These are phyloP conservation scores for Gracilariopsis chorda DNA, from an alignment of 23 red algal genomes.

Conservation along the genomic window DNA sequence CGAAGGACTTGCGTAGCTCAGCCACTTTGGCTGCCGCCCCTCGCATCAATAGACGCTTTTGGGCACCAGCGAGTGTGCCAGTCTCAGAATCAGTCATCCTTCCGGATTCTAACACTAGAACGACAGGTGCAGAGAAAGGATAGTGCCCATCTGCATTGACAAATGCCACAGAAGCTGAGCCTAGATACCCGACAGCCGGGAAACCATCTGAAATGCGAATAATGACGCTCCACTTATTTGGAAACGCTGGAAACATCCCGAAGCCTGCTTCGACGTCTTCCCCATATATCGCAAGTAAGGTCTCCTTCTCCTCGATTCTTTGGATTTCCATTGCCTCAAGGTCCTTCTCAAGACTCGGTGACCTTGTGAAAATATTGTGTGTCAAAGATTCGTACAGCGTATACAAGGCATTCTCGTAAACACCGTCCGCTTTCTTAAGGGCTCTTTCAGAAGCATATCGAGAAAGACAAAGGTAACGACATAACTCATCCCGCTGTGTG, in stretches of 20 bases:
- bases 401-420: not conserved
- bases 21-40: constrained; percentile 38
- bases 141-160: constrained; percentile 45
- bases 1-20: not conserved
- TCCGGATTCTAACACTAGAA: not conserved
- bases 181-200: not conserved
- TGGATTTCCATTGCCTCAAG: not conserved
- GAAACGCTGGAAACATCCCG: constrained; percentile 16
- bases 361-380: not conserved
- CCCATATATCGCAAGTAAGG: constrained; percentile 36
- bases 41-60: constrained; percentile 45
- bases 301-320: not conserved
- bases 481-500: not conserved
- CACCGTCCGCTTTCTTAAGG: constrained; percentile 22
- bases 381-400: constrained; percentile 35
- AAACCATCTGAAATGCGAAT: constrained; percentile 1
- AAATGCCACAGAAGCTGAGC: constrained; percentile 14
- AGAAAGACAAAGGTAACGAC: constrained; percentile 19
- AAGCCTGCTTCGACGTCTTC: constrained; percentile 38
- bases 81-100: not conserved
- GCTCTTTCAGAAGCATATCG: constrained; percentile 55
- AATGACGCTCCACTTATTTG: constrained; percentile 35
- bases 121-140: constrained; percentile 36
- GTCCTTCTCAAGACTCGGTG: not conserved
- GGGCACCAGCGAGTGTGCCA: not conserved